Base-by-base conservation (phyloP, 2,329 filamentous ascomycete species). In the Paecilomyces sp. region DNA sequence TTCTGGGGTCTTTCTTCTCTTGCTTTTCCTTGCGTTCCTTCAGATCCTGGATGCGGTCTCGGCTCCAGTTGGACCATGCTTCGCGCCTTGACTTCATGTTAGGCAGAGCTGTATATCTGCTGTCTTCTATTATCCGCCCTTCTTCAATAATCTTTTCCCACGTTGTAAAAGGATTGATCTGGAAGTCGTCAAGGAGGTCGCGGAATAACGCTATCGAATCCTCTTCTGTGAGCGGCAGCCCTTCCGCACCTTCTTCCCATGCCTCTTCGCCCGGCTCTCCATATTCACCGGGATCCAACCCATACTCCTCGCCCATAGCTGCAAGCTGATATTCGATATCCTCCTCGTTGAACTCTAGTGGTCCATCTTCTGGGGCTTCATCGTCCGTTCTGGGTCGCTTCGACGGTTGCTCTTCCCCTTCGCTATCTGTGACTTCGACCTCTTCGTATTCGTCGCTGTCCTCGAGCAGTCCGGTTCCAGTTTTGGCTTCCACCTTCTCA, bases 241-340 rank as follows among this genome's bases (percentile, higher is more conserved):
- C 90, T 69, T 89, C 88, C 47, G 84, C 85, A 30, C 86, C 90
- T 67, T 92, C 88, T 55, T 89, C 87, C 79, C 85, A 88, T 31
- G 75, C 77, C 13, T 78, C 79, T 47, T 78, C 75, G 9, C 83
- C 86, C 1, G 68, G 71, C 61, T 88, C 87, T 60, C 88, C 89
- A 69, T 91, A 91, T 68, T 92, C 89, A 56, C 86, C 90, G 0
- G 86, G 86, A 47, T 91, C 90, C 31, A 92, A 80, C 0, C 86
- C 90, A 66, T 92, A 92, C n/a, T 91, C 88, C 65, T 89, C 84
- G 58, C 89, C 91, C 90, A 97, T 96, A 28, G 90, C 88, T 57
- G 90, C 90, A 12, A 99, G 81, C 70, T 99, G 94, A 70, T 88
- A 92, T 36, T 91, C 92, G 67, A 99, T 95, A 69, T 99, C 94